A percentile compares a stretch with the other conserved stretches of the same genome.
phyloP scores from a whole-genome alignment of 176 grass and related monocot species.

The Saccharum spontaneum region DNA sequence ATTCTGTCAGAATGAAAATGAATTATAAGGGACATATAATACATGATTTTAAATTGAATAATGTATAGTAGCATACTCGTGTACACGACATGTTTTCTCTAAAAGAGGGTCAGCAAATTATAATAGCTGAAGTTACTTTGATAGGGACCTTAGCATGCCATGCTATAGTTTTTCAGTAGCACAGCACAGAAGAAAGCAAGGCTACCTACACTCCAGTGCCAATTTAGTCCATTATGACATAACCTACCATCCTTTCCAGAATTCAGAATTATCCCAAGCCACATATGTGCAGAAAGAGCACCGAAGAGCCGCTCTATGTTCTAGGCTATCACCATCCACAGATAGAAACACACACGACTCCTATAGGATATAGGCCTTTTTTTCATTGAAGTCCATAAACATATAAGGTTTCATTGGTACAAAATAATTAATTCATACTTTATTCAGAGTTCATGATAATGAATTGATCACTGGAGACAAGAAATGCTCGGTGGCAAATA shows the following conservation, averaged over 20 bases:
- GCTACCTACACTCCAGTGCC: neutral
- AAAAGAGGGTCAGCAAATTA: neutral
- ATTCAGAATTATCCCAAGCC: conserved; percentile 90
- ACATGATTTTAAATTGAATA: neutral
- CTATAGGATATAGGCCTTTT: neutral
- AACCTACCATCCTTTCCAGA: conserved; percentile 84
- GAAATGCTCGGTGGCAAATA: neutral
- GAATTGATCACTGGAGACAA: neutral
- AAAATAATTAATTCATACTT: neutral
- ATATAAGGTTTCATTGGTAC: conserved; percentile 1
- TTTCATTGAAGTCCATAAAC: neutral
- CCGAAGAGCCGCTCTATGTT: conserved; percentile 74
- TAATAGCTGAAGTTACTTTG: neutral
- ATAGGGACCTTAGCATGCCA: neutral
- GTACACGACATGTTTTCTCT: neutral
- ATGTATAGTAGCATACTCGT: neutral
- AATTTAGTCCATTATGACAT: neutral
- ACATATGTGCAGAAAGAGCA: conserved; percentile 91
- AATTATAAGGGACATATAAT: conserved; percentile 24
- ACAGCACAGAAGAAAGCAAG: neutral
- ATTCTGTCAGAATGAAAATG: conserved; percentile 58
- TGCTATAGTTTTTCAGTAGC: conserved; percentile 21
- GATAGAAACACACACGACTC: neutral
- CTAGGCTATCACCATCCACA: conserved; percentile 89
- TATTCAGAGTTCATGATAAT: neutral